phyloP scores from a whole-genome alignment of 192 early-diverging fungal genomes.

The Podila verticillata region DNA sequence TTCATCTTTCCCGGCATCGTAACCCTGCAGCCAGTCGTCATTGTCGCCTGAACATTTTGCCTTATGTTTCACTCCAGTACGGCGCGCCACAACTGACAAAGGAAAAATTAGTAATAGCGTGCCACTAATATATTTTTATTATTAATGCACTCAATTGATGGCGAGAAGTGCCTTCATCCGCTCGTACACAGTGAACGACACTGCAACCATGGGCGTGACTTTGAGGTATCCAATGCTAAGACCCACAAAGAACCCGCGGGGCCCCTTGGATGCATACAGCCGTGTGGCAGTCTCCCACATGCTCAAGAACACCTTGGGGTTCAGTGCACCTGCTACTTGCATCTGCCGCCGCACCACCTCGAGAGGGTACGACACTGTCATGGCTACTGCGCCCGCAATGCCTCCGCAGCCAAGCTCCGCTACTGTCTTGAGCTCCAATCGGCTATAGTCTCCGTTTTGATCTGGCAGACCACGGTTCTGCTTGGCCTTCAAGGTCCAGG shows the following conservation, averaged over 20 bases:
- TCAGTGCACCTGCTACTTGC: constrained; percentile 78
- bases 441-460: constrained; percentile 25
- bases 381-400: constrained; percentile 83
- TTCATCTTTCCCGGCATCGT: neutral
- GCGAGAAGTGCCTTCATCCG: constrained; percentile 69
- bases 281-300: constrained; percentile 65
- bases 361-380: constrained; percentile 91
- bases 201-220: constrained; percentile 92
- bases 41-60: too few relatives aligned
- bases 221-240: constrained; percentile 97
- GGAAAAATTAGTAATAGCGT: too few relatives aligned
- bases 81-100: too few relatives aligned
- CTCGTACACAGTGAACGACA: constrained; percentile 90
- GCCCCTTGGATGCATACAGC: constrained; percentile 74
- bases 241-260: constrained; percentile 93
- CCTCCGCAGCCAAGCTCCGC: constrained; percentile 85
- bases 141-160: constrained; percentile 43
- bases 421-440: constrained; percentile 70
- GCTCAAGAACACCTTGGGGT: constrained; percentile 63
- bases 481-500: constrained; percentile 25
- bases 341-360: constrained; percentile 90
- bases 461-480: constrained; percentile 27
- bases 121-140: too few relatives aligned
- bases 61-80: too few relatives aligned
- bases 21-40: too few relatives aligned